These are phyloP conservation scores for Penicillium occitanis DNA, from an alignment of 2,329 filamentous ascomycete genomes.

Conservation along the genomic window DNA sequence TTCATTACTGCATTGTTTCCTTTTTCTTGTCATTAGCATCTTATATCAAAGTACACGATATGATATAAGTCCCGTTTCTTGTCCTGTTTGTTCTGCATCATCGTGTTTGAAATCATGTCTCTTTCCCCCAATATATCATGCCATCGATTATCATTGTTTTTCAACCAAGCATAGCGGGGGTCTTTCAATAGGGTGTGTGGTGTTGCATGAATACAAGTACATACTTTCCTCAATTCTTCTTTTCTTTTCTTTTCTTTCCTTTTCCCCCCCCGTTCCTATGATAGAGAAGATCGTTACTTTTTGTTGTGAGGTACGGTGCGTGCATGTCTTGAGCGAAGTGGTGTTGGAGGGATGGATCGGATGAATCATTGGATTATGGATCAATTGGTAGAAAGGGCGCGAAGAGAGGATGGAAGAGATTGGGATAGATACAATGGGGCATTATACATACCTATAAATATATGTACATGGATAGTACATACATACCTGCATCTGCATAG, in stretches of 20 bases:
- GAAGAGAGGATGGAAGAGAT: background rate
- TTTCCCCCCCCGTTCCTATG: background rate
- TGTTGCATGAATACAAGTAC: background rate
- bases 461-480: background rate
- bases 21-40: background rate
- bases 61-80: background rate
- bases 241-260: background rate
- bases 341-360: background rate
- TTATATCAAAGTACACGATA: slow-evolving; percentile 6
- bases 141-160: background rate
- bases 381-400: no score
- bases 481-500: background rate
- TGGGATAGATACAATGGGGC: background rate
- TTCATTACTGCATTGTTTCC: background rate
- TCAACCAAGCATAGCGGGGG: slow-evolving; percentile 13
- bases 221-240: background rate
- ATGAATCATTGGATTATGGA: background rate
- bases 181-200: background rate
- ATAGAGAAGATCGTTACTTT: background rate
- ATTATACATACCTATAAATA: background rate
- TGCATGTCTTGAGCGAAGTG: background rate
- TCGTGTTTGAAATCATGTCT: background rate
- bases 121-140: background rate
- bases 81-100: background rate
- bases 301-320: background rate